phyloP scores from a whole-genome alignment of 768 basidiomycete species.

The Tulasnella sp. region DNA sequence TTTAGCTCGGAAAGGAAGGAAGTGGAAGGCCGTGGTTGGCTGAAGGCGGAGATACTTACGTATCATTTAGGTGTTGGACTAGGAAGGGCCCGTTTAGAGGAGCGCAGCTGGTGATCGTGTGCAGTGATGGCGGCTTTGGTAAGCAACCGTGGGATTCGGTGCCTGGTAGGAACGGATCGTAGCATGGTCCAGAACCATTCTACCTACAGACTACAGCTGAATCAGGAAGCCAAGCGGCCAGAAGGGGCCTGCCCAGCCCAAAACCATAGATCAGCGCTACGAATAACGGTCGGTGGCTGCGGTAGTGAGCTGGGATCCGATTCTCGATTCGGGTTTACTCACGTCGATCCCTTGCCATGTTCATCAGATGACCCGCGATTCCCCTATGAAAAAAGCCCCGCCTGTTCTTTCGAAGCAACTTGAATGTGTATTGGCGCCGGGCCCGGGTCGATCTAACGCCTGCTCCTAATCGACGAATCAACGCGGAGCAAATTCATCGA shows the following conservation, averaged over 20 bases:
- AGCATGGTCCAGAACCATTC: too few species aligned
- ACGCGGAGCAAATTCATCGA: neutral
- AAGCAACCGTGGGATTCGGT: too few species aligned
- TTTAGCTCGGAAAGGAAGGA: too few species aligned
- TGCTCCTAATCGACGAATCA: neutral
- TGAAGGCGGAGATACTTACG: too few species aligned
- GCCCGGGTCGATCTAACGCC: neutral
- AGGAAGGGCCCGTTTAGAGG: too few species aligned
- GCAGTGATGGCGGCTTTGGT: too few species aligned
- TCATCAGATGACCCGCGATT: neutral
- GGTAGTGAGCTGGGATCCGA: neutral
- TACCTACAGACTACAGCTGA: too few species aligned
- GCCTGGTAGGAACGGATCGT: too few species aligned
- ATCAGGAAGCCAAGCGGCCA: neutral
- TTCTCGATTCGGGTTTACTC: neutral
- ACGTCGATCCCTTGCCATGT: neutral
- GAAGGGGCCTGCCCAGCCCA: neutral
- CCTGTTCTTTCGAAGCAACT: neutral
- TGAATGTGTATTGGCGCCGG: neutral
- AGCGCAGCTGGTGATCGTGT: too few species aligned
- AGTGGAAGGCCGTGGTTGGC: too few species aligned
- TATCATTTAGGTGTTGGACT: too few species aligned
- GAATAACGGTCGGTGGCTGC: neutral
- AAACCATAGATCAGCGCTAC: neutral
- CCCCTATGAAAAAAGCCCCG: neutral